phyloP scores from a whole-genome alignment of 305 asterid species.

The Rubia balearica region DNA sequence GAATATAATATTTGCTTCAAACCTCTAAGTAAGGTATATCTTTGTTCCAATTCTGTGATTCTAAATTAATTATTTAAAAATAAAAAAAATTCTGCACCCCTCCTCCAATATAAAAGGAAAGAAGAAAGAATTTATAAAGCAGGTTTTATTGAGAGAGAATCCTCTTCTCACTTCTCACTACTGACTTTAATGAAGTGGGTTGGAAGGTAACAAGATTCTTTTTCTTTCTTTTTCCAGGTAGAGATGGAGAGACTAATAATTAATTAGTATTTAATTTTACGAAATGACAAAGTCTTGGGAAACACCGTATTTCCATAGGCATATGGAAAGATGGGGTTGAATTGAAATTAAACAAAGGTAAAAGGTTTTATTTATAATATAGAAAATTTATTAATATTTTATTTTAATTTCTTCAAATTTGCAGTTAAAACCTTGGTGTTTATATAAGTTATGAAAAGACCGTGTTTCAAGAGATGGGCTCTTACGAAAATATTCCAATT shows the following conservation, averaged over 20 bases:
- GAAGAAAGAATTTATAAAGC: constrained; percentile 18
- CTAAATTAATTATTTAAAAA: constrained; percentile 25
- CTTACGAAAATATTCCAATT: background rate
- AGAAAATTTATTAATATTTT: no score
- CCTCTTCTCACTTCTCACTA: constrained; percentile 67
- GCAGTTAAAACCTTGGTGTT: no score
- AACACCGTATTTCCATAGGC: no score
- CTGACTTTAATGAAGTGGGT: constrained; percentile 81
- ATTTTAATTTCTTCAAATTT: no score
- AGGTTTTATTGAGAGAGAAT: constrained; percentile 30
- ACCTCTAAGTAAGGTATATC: constrained; percentile 58
- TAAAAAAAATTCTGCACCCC: background rate
- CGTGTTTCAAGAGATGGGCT: no score
- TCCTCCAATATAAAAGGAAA: constrained; percentile 16
- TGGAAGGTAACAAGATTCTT: constrained; percentile 70
- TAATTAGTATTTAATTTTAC: background rate
- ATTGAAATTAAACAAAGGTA: no score
- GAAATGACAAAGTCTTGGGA: no score
- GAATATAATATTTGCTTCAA: constrained; percentile 47
- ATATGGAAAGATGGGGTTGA: no score
- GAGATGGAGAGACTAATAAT: background rate
- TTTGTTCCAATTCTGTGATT: constrained; percentile 57
- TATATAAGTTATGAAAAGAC: no score
- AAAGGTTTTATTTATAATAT: no score
- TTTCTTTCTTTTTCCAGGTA: background rate